Evolutionary conservation across 306 rosid genomes (phyloP), one percentile per base, ranked within the genome.

Genomic region (Vigna radiata): DNA sequence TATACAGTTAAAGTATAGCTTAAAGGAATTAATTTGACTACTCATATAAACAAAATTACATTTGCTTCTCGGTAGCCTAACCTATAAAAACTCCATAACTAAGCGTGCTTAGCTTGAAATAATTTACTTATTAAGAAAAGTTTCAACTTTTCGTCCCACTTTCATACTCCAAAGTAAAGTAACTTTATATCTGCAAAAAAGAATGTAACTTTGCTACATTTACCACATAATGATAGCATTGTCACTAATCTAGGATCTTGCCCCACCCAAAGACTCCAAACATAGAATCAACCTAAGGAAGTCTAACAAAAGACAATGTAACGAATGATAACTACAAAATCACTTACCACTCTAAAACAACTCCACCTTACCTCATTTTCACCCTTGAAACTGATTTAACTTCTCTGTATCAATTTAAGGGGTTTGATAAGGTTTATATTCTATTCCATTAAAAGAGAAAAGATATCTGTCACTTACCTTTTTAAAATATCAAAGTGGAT

Each of bases 101-200:
- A n/a, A n/a, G n/a, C n/a, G n/a, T n/a, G n/a, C n/a, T n/a, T n/a
- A n/a, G n/a, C n/a, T n/a, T n/a, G n/a, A n/a, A n/a, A n/a, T n/a
- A n/a, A n/a, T n/a, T n/a, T n/a, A n/a, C n/a, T n/a, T n/a, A n/a
- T n/a, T n/a, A n/a, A 44, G 29, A 41, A 3, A 46, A 25, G 48
- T 61, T 25, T 58, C 9, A 12, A 39, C 1, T 56, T 33, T 56
- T 7, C 59, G 31, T 58, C 60, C 10, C 27, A 61, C 8, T 70
- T 61, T 76, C 31, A 14, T 81, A 69, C 39, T 66, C 52, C 52
- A 11, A 66, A 4, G 59, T 61, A 61, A 61, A 61, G 68, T 16
- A 17, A 21, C 56, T 39, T 50, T 33, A 36, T 67, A 50, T 31
- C 77, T 17, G 50, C 43, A 18, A 2, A 0, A 44, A 41, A 10